These are phyloP conservation scores for Ogataea paradorogensis DNA, from an alignment of 805 yeast species.

Conservation along the genomic window DNA sequence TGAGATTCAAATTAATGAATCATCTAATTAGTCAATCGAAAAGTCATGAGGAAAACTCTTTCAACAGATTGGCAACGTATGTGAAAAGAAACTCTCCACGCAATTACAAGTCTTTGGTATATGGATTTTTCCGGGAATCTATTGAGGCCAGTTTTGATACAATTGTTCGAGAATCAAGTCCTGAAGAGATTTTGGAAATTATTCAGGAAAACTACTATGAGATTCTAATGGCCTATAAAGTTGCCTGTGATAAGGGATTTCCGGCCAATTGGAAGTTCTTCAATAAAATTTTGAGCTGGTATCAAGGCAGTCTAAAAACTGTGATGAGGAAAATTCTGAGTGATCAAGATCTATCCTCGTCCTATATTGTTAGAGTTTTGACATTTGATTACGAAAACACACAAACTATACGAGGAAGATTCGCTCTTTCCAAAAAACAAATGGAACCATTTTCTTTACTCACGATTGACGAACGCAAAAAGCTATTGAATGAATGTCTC, in stretches of 20 bases:
- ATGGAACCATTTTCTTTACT: constrained; percentile 49
- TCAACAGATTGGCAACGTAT: constrained; percentile 33
- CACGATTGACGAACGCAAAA: constrained; percentile 62
- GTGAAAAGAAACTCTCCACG: constrained; percentile 46
- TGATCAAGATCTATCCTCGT: constrained; percentile 60
- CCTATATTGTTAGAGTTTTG: constrained; percentile 66
- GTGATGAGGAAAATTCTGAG: constrained; percentile 60
- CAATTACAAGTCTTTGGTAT: constrained; percentile 60
- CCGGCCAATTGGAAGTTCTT: constrained; percentile 77
- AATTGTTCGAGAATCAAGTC: constrained; percentile 54
- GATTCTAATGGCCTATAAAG: constrained; percentile 66
- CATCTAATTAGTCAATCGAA: constrained; percentile 13
- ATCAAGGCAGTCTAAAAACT: constrained; percentile 62
- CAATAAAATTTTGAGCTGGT: constrained; percentile 56
- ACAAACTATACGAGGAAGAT: constrained; percentile 46
- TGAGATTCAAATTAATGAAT: constrained; percentile 37
- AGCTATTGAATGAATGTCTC: constrained; percentile 74
- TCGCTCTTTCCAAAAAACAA: constrained; percentile 46
- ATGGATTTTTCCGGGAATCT: constrained; percentile 54
- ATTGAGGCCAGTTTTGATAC: constrained; percentile 66
- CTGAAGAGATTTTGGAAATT: constrained; percentile 53
- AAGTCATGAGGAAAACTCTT: constrained; percentile 10
- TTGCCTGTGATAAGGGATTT: constrained; percentile 54
- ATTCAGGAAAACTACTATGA: constrained; percentile 76
- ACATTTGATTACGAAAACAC: constrained; percentile 73